These are phyloP conservation scores for Ophiocytium majus DNA, from an alignment of 352 stramenopile species.

Conservation along the genomic window DNA sequence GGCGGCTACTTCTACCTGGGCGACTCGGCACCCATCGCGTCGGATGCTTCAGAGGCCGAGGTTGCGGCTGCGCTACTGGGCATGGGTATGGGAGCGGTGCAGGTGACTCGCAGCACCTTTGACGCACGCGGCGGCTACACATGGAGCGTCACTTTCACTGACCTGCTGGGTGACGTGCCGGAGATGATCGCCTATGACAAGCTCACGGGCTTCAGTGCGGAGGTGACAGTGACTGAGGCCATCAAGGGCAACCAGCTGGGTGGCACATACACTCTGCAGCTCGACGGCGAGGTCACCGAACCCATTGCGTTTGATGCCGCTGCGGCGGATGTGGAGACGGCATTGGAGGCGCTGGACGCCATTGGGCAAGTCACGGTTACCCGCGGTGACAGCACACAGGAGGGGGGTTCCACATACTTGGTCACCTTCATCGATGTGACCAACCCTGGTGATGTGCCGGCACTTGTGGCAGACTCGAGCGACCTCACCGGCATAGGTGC, in stretches of 20 bases:
- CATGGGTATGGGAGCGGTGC: slow-evolving; percentile 62
- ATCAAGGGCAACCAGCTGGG: slow-evolving; percentile 66
- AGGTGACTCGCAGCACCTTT: slow-evolving; percentile 60
- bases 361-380: slow-evolving; percentile 63
- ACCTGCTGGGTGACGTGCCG: slow-evolving; percentile 60
- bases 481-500: slow-evolving; percentile 67
- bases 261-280: slow-evolving; percentile 79
- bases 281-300: slow-evolving; percentile 72
- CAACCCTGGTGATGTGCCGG: slow-evolving; percentile 75
- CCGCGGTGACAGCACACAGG: slow-evolving; percentile 42
- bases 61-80: slow-evolving; percentile 62
- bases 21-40: slow-evolving; percentile 62
- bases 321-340: slow-evolving; percentile 69
- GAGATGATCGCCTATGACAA: slow-evolving; percentile 47
- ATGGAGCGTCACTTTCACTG: slow-evolving; percentile 69
- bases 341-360: slow-evolving; percentile 60
- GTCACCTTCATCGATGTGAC: slow-evolving; percentile 65
- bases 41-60: slow-evolving; percentile 61
- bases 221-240: slow-evolving; percentile 66
- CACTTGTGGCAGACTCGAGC: slow-evolving; percentile 64
- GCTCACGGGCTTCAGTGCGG: slow-evolving; percentile 63
- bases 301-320: slow-evolving; percentile 72
- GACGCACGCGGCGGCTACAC: slow-evolving; percentile 67
- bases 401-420: slow-evolving; percentile 62
- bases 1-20: slow-evolving; percentile 66